Percentiles rank a stretch among this genome's conserved stretches.
Conservation (phyloP, 352 stramenopile species). For the Phytophthora niederhauseri region DNA sequence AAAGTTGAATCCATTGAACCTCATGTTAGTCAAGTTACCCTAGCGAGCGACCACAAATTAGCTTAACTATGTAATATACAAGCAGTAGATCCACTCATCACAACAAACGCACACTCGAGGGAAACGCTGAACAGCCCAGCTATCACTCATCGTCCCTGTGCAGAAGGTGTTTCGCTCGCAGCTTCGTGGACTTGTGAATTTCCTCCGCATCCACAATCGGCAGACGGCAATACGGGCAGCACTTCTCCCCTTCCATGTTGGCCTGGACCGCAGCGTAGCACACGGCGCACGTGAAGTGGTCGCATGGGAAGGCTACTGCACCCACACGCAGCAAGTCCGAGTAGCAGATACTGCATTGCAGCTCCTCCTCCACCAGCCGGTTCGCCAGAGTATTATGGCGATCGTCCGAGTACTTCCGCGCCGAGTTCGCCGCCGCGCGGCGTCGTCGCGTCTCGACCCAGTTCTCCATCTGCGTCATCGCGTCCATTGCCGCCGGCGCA, state of each 20-base stretch:
- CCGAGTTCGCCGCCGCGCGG: constrained; percentile 37
- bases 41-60: background rate
- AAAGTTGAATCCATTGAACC: too few species aligned
- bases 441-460: constrained; percentile 53
- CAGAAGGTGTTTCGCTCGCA: constrained; percentile 41
- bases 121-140: background rate
- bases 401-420: constrained; percentile 52
- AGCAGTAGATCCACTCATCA: constrained; percentile 1
- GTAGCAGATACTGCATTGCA: constrained; percentile 83
- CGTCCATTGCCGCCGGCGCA: constrained; percentile 37
- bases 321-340: constrained; percentile 60
- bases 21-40: constrained; percentile 11
- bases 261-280: constrained; percentile 60
- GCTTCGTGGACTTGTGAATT: constrained; percentile 60
- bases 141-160: constrained; percentile 32
- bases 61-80: constrained; percentile 26
- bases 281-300: constrained; percentile 69
- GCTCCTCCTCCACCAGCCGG: constrained; percentile 61
- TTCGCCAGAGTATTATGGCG: constrained; percentile 57
- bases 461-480: constrained; percentile 49
- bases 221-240: constrained; percentile 67
- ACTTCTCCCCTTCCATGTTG: constrained; percentile 58
- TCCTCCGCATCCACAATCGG: constrained; percentile 41
- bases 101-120: background rate
- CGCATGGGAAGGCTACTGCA: constrained; percentile 62